Evolutionary conservation across 1,284 basidiomycete species (phyloP), one percentile per base, ranked within the genome.

Genomic region (Xerocomus cyaneibrunnescens): DNA sequence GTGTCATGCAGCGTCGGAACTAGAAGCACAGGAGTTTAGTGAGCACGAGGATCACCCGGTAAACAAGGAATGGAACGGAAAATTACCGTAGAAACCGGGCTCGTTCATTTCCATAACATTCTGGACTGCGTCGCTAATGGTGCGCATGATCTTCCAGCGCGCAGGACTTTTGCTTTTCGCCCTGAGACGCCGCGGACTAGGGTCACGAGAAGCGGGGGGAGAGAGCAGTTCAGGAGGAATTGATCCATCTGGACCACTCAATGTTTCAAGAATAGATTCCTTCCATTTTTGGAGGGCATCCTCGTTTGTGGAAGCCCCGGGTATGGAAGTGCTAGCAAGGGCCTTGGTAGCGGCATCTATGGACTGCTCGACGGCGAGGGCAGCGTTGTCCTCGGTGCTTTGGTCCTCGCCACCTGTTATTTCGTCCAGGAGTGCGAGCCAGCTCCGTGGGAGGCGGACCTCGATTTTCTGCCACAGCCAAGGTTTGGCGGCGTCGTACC

Each of bases 401-500:
- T 74, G 72, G 17, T 73, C 84, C 32, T 85, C 85, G n/a, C 82
- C 81, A 65, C 84, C 85, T 1, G 83, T 78, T 39, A 91, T 80
- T 59, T 88, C 81, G 36, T 89, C 87, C 12, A 91, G 78, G 19
- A 92, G 76, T 14, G 85, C 73, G n/a, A 92, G 79, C 87, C 89
- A 92, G 59, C 79, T 84, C 17, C 83, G 78, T 7, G 89, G 89
- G 12, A 91, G 77, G 12, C 88, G 81, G 38, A 92, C 84, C 68
- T 92, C 88, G 57, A 92, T 72, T 70, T 83, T 84, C 51, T 78
- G 80, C 88, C 89, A 92, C 3, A 92, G 72, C 84, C 84, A 91
- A 0, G 88, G 89, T 59, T 85, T 87, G 12, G 89, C 87, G 1
- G 87, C 89, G 43, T 82, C 79, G 61, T 82, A 80, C 85, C 87